phyloP scores from a whole-genome alignment of 2,329 filamentous ascomycete genomes.

The Ascosphaera acerosa region DNA sequence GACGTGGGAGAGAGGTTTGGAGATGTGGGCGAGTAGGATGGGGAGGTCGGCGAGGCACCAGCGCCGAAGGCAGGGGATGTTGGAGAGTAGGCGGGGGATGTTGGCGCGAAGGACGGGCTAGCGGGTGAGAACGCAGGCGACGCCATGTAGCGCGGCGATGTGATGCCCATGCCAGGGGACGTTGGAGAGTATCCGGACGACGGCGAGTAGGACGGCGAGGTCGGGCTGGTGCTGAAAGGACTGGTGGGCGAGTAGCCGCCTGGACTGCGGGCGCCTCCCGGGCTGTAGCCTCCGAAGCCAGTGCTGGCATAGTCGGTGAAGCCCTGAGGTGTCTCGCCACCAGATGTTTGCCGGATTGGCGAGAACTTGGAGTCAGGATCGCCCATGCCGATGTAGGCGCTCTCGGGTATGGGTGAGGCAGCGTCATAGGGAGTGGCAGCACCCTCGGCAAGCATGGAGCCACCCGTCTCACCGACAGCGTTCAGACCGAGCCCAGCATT shows the following conservation, averaged over 20 bases:
- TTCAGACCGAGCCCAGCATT: constrained; percentile 67
- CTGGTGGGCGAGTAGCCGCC: constrained; percentile 39
- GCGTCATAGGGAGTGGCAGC: constrained; percentile 83
- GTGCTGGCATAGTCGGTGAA: constrained; percentile 41
- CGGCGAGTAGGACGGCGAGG: constrained; percentile 41
- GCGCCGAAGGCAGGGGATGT: constrained; percentile 24
- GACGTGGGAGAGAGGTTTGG: constrained; percentile 32
- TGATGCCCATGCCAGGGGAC: constrained; percentile 37
- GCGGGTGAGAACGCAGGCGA: constrained; percentile 29
- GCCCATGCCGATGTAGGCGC: constrained; percentile 34
- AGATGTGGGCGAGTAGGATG: constrained; percentile 27
- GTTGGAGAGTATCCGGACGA: constrained; percentile 44
- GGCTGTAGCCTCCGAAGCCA: constrained; percentile 42
- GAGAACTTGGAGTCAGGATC: constrained; percentile 40
- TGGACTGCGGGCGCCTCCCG: constrained; percentile 42
- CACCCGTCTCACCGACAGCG: constrained; percentile 54
- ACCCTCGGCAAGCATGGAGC: constrained; percentile 44
- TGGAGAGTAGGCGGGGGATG: constrained; percentile 38
- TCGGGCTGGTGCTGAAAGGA: constrained; percentile 48
- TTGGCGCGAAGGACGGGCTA: constrained; percentile 28
- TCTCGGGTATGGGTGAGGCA: constrained; percentile 36
- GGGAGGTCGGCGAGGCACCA: constrained; percentile 40
- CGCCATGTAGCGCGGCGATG: constrained; percentile 29
- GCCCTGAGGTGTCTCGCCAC: constrained; percentile 30
- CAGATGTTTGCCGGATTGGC: constrained; percentile 42